A percentile compares a stretch with the other conserved stretches of the same genome.
phyloP scores from a whole-genome alignment of 192 early-diverging fungal species.

The Coemansia sp. region DNA sequence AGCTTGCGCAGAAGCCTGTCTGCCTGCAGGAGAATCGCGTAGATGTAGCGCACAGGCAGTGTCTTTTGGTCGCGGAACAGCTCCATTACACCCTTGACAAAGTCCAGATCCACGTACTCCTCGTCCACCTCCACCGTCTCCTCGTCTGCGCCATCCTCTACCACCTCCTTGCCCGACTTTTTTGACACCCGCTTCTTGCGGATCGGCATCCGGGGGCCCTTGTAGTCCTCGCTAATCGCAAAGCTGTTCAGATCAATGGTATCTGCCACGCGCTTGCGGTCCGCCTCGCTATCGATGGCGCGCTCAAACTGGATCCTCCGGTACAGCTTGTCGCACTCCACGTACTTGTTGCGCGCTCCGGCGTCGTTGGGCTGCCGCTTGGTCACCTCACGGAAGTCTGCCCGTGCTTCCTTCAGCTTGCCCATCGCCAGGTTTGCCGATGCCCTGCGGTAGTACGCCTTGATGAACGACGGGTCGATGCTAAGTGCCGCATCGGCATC shows the following conservation, averaged over 20 bases:
- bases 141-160: neutral
- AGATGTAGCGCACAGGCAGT: conserved; percentile 87
- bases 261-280: conserved; percentile 51
- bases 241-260: conserved; percentile 55
- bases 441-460: conserved; percentile 95
- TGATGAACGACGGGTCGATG: conserved; percentile 79
- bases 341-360: conserved; percentile 75
- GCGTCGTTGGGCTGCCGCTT: conserved; percentile 78
- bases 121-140: conserved; percentile 55
- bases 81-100: conserved; percentile 75
- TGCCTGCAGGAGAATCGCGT: conserved; percentile 76
- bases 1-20: conserved; percentile 71
- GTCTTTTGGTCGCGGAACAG: conserved; percentile 87
- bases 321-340: conserved; percentile 90
- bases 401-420: conserved; percentile 79
- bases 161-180: neutral
- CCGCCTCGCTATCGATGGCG: conserved; percentile 70
- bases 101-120: conserved; percentile 72
- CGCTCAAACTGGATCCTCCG: conserved; percentile 86
- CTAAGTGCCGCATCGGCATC: conserved; percentile 85
- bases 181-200: conserved; percentile 29
- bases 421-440: conserved; percentile 84
- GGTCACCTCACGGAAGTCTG: conserved; percentile 73
- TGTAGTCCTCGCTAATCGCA: conserved; percentile 71
- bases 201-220: conserved; percentile 74